Evolutionary conservation across 2,329 filamentous ascomycete species (phyloP).

Genomic region (Clathrospora elynae): DNA sequence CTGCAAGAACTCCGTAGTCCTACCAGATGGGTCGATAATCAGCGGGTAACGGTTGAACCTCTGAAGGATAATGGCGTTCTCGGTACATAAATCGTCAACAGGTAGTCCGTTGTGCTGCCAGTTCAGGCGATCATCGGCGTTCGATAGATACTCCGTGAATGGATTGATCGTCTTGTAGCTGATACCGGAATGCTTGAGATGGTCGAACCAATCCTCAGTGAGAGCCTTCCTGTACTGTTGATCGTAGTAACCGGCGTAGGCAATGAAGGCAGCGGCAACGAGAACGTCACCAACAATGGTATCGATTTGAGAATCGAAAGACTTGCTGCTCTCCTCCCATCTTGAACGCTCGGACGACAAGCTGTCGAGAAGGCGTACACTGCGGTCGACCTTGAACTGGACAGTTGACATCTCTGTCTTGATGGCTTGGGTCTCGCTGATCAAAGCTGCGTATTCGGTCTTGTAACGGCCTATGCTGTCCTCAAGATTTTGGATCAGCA

Average conservation of each 20-base stretch:
- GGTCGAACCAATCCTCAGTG: conserved; percentile 96
- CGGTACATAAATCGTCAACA: conserved; percentile 96
- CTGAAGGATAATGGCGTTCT: conserved; percentile 96
- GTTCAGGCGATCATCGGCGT: conserved; percentile 87
- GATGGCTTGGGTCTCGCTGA: conserved; percentile 96
- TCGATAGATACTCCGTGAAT: conserved; percentile 94
- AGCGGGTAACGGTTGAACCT: conserved; percentile 98
- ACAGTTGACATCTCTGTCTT: conserved; percentile 96
- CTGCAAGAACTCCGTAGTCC: conserved; percentile 92
- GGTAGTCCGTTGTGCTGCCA: conserved; percentile 96
- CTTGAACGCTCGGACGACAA: conserved; percentile 89
- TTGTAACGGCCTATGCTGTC: conserved; percentile 94
- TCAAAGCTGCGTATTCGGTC: conserved; percentile 90
- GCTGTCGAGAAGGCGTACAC: conserved; percentile 90
- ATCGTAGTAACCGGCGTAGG: conserved; percentile 95
- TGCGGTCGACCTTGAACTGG: conserved; percentile 97
- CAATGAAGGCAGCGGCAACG: conserved; percentile 94
- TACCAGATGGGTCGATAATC: conserved; percentile 95
- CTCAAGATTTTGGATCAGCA: conserved; percentile 82
- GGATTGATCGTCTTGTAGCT: conserved; percentile 92
- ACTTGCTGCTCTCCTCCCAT: conserved; percentile 97
- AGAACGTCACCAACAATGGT: conserved; percentile 95
- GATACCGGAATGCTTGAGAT: conserved; percentile 90
- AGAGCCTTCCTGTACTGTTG: conserved; percentile 97
- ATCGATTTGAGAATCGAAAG: conserved; percentile 96